A percentile compares a stretch with the other conserved stretches of the same genome.
Conservation (phyloP, 1,284 basidiomycete genomes). For the Tilletia setariae region DNA sequence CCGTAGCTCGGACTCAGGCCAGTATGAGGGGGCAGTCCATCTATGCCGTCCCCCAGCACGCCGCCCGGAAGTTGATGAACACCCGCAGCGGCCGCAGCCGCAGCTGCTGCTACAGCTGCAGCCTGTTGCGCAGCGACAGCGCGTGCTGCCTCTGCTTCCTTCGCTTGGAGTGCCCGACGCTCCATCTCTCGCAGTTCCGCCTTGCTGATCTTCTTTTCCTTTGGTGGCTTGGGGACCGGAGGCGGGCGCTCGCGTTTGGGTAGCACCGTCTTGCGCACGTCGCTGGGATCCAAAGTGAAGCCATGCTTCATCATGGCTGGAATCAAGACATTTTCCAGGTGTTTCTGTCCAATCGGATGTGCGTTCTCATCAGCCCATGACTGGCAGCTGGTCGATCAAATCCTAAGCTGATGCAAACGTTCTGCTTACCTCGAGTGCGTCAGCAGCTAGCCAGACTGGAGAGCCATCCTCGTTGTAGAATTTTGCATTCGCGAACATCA, state of each 20-base stretch:
- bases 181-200: constrained; percentile 7
- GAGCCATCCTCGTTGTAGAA: constrained; percentile 44
- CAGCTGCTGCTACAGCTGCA: background rate
- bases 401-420: background rate
- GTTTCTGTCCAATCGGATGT: constrained; percentile 16
- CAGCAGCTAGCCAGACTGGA: constrained; percentile 44
- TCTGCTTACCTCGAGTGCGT: constrained; percentile 29
- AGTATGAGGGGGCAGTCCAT: too few relatives aligned
- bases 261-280: constrained; percentile 45
- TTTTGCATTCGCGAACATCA: constrained; percentile 52
- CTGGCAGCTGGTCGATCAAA: background rate
- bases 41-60: too few relatives aligned
- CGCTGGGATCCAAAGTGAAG: constrained; percentile 51
- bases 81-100: background rate
- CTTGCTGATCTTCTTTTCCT: constrained; percentile 15
- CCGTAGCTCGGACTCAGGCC: too few relatives aligned
- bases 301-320: constrained; percentile 45
- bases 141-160: background rate
- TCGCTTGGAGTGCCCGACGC: background rate
- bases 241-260: constrained; percentile 20
- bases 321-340: constrained; percentile 43
- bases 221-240: constrained; percentile 3
- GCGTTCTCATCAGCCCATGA: background rate
- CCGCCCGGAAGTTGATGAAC: background rate
- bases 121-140: constrained; percentile 1